Evolutionary conservation across 495 filamentous ascomycete species (phyloP), one percentile per base, ranked within the genome.

Genomic region (Talaromyces nanjingensis): DNA sequence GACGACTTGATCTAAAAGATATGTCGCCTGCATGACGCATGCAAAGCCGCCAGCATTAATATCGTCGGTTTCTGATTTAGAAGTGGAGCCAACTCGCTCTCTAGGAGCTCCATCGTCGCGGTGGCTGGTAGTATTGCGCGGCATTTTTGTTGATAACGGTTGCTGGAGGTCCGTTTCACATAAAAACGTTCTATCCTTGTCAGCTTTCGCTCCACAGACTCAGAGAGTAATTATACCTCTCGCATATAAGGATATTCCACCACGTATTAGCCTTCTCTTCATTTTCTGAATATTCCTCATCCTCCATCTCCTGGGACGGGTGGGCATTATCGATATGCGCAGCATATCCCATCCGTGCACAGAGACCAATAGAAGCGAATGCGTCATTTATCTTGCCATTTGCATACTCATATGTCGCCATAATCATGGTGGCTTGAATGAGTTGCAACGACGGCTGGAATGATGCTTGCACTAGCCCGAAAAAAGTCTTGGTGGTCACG

Each of bases 401-500:
- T 1, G 72, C 69, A 63, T 74, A 72, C 59, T 74, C 72, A 56
- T 72, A 71, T 3, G 52, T 58, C 14, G 72, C 67, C 6, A 79
- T 47, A 6, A 78, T 58, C 7, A 73, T 63, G 9, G 72, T 69
- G 16, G 74, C 73, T 63, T 79, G 77, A 49, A 77, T 69, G 3
- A 79, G 69, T 57, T 65, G 63, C 12, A 76, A 39, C 1, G 73
- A 73, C 2, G 69, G 66, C 16, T 68, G 63, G n/a, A 65, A 65
- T 24, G 67, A 67, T 25, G 66, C 67, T 59, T 74, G 73, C 8
- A 69, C 68, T 58, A 78, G 76, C 3, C 72, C 69, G 25, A 75
- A 71, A 8, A 79, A 63, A 8, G 71, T 67, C 56, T 71, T 76
- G 11, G 71, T 67, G 2, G 73, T 60, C 9, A 78, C 52, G 68